Evolutionary conservation across 768 basidiomycete species (phyloP), one percentile per base, ranked within the genome.

Genomic region (Peribolospora kevripleyi): DNA sequence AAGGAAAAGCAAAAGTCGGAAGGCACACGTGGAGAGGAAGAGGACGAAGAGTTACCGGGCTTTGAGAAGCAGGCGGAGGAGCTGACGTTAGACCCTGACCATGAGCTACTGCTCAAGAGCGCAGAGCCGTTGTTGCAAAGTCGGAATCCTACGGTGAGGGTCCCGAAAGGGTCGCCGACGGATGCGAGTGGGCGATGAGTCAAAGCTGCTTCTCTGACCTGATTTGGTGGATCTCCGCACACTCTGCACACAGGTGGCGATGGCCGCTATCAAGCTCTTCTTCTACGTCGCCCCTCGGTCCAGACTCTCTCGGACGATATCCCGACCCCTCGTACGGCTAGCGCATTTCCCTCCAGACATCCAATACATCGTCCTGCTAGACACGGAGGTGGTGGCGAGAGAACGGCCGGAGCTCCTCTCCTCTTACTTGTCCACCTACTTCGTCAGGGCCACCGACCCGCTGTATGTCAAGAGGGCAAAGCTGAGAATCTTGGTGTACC

Each of bases 111-210:
- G 7, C 66, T 93, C 36, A 71, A 73, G 7, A 79, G 76, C 39
- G 71, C 78, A 0, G 79, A 83, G 59, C 82, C 84, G 6, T 69
- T 93, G 8, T 78, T 91, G 58, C 80, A 82, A 62, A 86, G 82
- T 53, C 73, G 79, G 55, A 95, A 93, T 66, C 79, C 88, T 10
- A 84, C 88, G 4, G 86, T 90, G 60, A 61, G 79, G 65, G 8
- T 36, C 42, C 43, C 43, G 54, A 25, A 25, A 25, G 25, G 25
- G 25, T 25, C 25, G 25, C 25, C 25, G 25, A 25, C 25, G 25
- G 25, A 25, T 25, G 25, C 25, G 25, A 25, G 25, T 25, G 25
- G 25, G 25, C 25, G 25, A 25, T 25, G 25, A 1, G 25, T 25
- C 25, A 25, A 25, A 25, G 25, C 25, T 25, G 25, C 25, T 14